Evolutionary conservation across 2,329 filamentous ascomycete genomes (phyloP), one percentile per base, ranked within the genome.

Genomic region (Juglanconis sp.): DNA sequence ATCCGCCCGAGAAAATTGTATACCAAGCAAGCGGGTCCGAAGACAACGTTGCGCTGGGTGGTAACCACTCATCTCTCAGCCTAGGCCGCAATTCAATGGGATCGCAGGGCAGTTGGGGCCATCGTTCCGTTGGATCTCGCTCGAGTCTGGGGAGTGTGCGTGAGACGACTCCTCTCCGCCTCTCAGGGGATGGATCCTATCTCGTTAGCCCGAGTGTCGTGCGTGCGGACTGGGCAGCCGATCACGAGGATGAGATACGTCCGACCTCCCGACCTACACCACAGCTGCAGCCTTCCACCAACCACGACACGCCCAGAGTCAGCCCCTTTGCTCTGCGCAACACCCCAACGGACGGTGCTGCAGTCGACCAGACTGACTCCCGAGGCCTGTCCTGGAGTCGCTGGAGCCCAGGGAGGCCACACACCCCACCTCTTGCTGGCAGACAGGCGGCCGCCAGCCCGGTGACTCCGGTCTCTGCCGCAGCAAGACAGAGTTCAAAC

Each of bases 371-470:
- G 24, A 24, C 24, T 40, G 61, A 50, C 4, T 47, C 52, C 8
- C 65, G 63, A n/a, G 68, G 72, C 5, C 67, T 72, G 5, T 67
- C 65, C 1, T 62, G 64, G 13, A 73, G 71, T 65, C 63, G 67
- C 8, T 70, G 71, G 57, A 68, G 68, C 49, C 64, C 67, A 17
- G 56, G 65, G 4, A 63, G 66, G 17, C 65, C 67, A 4, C 63
- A 60, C 36, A 69, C 67, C 11, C 65, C 64, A 24, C 56, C 64
- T 40, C 57, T 49, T n/a, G 44, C 42, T 24, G 38, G 49, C 30
- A 24, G 53, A 15, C 59, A 42, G 15, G 24, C 42, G 8, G 56
- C 57, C 24, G 55, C 24, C 24, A 59, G 52, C 32, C 40, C 56
- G 3, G 38, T 56, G 4, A 53, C 51, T 2, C 35, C 51, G 10